These are phyloP conservation scores for Trifolium repens DNA, from an alignment of 306 rosid genomes.

Conservation along the genomic window DNA sequence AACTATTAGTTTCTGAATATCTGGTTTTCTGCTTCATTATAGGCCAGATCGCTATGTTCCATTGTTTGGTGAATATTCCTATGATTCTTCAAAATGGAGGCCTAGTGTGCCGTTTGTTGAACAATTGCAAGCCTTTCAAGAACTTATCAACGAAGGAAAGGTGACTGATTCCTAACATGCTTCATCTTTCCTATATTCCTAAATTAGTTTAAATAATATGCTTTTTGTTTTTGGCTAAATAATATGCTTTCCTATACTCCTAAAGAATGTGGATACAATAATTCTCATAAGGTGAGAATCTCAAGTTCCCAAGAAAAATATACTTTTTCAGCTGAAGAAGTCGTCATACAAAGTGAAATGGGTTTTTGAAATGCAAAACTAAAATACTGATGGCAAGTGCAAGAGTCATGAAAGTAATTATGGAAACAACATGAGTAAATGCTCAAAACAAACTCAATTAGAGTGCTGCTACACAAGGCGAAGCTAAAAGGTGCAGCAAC, in stretches of 20 bases:
- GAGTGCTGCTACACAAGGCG: too few relatives aligned
- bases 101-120: slow-evolving; percentile 89
- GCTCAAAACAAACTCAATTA: too few relatives aligned
- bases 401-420: too few relatives aligned
- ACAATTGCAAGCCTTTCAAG: slow-evolving; percentile 88
- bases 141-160: slow-evolving; percentile 92
- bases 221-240: neutral
- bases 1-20: slow-evolving; percentile 24
- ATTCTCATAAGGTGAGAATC: neutral
- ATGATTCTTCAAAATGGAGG: slow-evolving; percentile 87
- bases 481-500: too few relatives aligned
- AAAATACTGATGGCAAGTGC: too few relatives aligned
- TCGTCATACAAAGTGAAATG: too few relatives aligned
- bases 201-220: slow-evolving; percentile 15
- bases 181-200: slow-evolving; percentile 33
- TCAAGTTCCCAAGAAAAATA: too few relatives aligned
- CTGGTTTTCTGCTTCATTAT: slow-evolving; percentile 34
- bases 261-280: too few relatives aligned
- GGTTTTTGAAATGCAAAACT: too few relatives aligned
- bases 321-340: too few relatives aligned
- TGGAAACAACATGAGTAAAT: too few relatives aligned
- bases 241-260: too few relatives aligned
- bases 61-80: slow-evolving; percentile 65
- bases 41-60: slow-evolving; percentile 97
- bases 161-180: slow-evolving; percentile 48